Base-by-base conservation (phyloP, 352 stramenopile genomes). In the Blastocystis sp. region DNA sequence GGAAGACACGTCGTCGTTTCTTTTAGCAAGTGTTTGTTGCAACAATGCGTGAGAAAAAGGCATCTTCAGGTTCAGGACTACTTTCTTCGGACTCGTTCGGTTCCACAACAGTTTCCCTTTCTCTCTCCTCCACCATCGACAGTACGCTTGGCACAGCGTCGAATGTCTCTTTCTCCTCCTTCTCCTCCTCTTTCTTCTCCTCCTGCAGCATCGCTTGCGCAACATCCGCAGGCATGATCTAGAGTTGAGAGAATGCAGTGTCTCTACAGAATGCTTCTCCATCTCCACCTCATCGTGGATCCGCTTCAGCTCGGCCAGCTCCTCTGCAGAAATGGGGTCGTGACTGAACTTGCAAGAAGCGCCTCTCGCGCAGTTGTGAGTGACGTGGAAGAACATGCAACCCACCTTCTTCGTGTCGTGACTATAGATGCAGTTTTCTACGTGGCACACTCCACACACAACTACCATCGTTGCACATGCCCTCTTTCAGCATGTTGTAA, bases 311-410 rank as follows among this genome's bases (percentile, higher is more conserved):
- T 80, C 29, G 1, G 50, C 70, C 70, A 80, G 29, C 13, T 80
- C 45, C 23, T 47, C 34, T n/a, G 53, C 41, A 62, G 37, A 61
- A 6, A 80, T 23, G 15, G 70, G 18, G 15, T 45, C 70, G 37
- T 80, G 70, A 43, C 70, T 80, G 55, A 80, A 80, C 8, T 47
- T 39, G 55, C 70, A 80, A 20, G 34, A 34, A 15, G 62, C 70
- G 20, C 70, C 70, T 34, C 45, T 39, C 11, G 50, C 41, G 45
- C 70, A 80, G 43, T 80, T 80, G 70, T 80, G 70, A 11, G 50
- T 80, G 45, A 80, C 43, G 55, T 80, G 70, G 43, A 80, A 80
- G 26, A 80, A 80, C 70, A 80, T 80, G 23, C 70, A 80, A 23
- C 70, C 70, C 70, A 80, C 70, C n/a, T 37, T 63, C 50, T 80